Conservation (phyloP, 768 basidiomycete genomes). For the Xerocomus potaroensis region DNA sequence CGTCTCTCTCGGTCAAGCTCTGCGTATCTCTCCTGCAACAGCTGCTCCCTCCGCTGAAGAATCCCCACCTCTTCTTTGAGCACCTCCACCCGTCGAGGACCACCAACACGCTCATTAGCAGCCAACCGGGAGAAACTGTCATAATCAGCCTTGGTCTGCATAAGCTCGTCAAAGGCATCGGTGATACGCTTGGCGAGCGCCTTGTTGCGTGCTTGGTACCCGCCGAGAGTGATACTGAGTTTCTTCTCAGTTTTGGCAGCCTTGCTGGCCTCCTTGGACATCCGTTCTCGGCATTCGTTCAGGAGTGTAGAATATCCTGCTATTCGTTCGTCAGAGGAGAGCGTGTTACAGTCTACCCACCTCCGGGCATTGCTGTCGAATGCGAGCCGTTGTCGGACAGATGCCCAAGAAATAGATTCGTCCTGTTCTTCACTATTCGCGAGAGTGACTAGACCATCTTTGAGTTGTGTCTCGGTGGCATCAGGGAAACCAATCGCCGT, state of each 20-base stretch:
- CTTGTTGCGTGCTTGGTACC: constrained; percentile 76
- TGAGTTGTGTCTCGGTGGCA: constrained; percentile 74
- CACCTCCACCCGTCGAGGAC: constrained; percentile 71
- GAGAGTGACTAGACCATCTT: constrained; percentile 65
- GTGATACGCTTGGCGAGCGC: constrained; percentile 59
- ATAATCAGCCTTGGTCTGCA: constrained; percentile 61
- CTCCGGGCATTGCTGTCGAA: constrained; percentile 51
- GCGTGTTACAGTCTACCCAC: constrained; percentile 64
- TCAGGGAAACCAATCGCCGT: constrained; percentile 78
- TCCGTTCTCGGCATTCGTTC: constrained; percentile 57
- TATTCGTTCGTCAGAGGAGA: constrained; percentile 57
- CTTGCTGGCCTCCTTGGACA: constrained; percentile 78
- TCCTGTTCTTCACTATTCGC: constrained; percentile 59
- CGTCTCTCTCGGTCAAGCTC: constrained; percentile 71
- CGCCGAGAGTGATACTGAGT: constrained; percentile 80
- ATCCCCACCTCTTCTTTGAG: constrained; percentile 84
- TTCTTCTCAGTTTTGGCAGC: constrained; percentile 89
- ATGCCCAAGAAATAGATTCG: constrained; percentile 68
- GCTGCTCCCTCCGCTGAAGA: constrained; percentile 70
- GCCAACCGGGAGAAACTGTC: constrained; percentile 77
- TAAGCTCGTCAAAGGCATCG: constrained; percentile 68
- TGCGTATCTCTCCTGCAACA: constrained; percentile 79
- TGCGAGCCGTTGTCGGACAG: constrained; percentile 53
- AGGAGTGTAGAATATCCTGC: constrained; percentile 62
- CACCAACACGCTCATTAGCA: constrained; percentile 66